Evolutionary conservation across 495 filamentous ascomycete species (phyloP).

Genomic region (Penicillium chermesinum): DNA sequence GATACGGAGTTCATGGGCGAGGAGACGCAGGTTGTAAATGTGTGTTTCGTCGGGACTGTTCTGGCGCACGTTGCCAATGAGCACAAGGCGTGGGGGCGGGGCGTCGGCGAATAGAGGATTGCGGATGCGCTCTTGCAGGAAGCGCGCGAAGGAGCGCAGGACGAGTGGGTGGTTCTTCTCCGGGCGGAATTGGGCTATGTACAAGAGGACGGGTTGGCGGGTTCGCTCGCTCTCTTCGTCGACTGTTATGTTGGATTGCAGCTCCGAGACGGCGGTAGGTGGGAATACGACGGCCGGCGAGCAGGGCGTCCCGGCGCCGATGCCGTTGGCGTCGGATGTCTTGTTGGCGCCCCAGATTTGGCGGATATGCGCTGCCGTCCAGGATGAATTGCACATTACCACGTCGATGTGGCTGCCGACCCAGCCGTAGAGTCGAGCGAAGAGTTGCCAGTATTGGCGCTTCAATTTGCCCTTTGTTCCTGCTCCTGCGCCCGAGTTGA

Average conservation of each 20-base stretch:
- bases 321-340: conserved; percentile 22
- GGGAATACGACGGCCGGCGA: conserved; percentile 71
- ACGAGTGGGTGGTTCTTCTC: conserved; percentile 93
- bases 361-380: conserved; percentile 83
- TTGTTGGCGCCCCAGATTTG: conserved; percentile 63
- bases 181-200: conserved; percentile 94
- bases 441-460: conserved; percentile 77
- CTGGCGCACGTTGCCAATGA: conserved; percentile 85
- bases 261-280: conserved; percentile 80
- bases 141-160: conserved; percentile 73
- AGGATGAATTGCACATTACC: conserved; percentile 94
- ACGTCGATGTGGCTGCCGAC: conserved; percentile 79
- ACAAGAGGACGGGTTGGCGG: conserved; percentile 69
- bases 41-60: conserved; percentile 70
- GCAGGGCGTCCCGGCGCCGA: conserved; percentile 24
- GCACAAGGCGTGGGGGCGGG: conserved; percentile 53
- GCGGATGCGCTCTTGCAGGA: conserved; percentile 48
- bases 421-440: conserved; percentile 73
- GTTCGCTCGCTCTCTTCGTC: conserved; percentile 56
- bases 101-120: conserved; percentile 35
- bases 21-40: conserved; percentile 83
- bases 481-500: conserved; percentile 75
- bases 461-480: conserved; percentile 65
- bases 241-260: conserved; percentile 66
- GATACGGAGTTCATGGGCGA: conserved; percentile 82